Conservation (phyloP, 1,139 yeast genomes). For the Yamadazyma sp. region DNA sequence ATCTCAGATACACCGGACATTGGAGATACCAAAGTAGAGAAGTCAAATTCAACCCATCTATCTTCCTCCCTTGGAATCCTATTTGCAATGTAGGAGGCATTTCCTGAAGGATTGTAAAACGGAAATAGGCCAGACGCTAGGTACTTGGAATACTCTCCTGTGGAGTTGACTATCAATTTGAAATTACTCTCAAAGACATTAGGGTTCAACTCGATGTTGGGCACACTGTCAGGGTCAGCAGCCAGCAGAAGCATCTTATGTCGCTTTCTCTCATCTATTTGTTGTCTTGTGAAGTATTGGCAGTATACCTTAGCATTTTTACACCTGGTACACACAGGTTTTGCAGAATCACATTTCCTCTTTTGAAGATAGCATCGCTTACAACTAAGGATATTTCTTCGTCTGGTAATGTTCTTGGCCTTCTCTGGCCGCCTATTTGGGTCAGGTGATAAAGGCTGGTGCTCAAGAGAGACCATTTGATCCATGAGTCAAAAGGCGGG, state of each 20-base stretch:
- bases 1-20: background rate
- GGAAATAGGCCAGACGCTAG: conserved; percentile 3
- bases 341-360: conserved; percentile 1
- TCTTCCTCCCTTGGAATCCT: conserved; percentile 2
- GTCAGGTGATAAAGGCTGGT: too few species aligned
- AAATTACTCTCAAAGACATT: conserved; percentile 1
- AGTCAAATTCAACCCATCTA: conserved; percentile 2
- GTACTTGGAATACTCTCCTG: conserved; percentile 3
- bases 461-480: too few species aligned
- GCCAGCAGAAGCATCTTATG: background rate
- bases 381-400: conserved; percentile 1
- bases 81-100: conserved; percentile 2
- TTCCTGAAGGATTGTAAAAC: conserved; percentile 2
- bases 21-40: conserved; percentile 1
- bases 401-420: background rate
- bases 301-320: background rate
- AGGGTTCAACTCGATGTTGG: conserved; percentile 1
- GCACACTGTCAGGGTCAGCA: background rate
- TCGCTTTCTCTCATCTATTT: conserved; percentile 1
- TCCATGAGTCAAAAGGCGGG: too few species aligned
- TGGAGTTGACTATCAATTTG: conserved; percentile 3
- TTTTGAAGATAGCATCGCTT: conserved; percentile 2
- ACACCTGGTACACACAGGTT: conserved; percentile 2
- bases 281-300: conserved; percentile 1
- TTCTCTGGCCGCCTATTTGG: background rate